These are phyloP conservation scores for Hygrophoropsis aurantiaca DNA, from an alignment of 768 basidiomycete species.

Conservation along the genomic window DNA sequence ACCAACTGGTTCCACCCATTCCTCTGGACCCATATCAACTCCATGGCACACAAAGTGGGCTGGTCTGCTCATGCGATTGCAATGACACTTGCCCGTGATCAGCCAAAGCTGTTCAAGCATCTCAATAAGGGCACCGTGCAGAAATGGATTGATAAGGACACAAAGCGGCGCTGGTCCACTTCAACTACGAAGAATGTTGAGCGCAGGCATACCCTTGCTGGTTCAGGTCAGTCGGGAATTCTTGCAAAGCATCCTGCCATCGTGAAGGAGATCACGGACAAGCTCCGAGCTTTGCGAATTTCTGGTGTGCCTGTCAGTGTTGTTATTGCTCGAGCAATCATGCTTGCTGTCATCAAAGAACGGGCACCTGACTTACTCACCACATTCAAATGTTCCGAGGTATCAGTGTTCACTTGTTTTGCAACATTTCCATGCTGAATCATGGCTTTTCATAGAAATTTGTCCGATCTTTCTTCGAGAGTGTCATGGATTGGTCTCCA, in stretches of 20 bases:
- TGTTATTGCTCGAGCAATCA: conserved; percentile 12
- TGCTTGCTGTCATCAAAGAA: conserved; percentile 11
- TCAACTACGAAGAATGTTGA: conserved; percentile 6
- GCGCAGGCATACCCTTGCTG: conserved; percentile 5
- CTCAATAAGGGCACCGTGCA: neutral
- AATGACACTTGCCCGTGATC: neutral
- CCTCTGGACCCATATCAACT: too few species aligned
- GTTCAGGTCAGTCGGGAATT: conserved; percentile 13
- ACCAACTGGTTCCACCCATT: too few species aligned
- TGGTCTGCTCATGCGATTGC: neutral
- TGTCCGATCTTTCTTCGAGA: too few species aligned
- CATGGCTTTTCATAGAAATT: too few species aligned
- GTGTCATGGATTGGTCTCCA: too few species aligned
- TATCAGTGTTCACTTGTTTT: too few species aligned
- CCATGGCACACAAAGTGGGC: neutral
- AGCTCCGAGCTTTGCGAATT: conserved; percentile 10
- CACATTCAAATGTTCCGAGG: conserved; percentile 14
- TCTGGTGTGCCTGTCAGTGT: conserved; percentile 11
- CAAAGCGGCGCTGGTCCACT: too few species aligned
- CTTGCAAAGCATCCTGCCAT: conserved; percentile 14
- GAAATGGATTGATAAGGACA: neutral
- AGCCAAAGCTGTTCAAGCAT: neutral
- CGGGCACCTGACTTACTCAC: conserved; percentile 6
- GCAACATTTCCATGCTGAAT: too few species aligned
- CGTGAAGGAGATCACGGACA: conserved; percentile 11